These are phyloP conservation scores for Venturia aucupariae DNA, from an alignment of 2,329 filamentous ascomycete species.

Conservation along the genomic window DNA sequence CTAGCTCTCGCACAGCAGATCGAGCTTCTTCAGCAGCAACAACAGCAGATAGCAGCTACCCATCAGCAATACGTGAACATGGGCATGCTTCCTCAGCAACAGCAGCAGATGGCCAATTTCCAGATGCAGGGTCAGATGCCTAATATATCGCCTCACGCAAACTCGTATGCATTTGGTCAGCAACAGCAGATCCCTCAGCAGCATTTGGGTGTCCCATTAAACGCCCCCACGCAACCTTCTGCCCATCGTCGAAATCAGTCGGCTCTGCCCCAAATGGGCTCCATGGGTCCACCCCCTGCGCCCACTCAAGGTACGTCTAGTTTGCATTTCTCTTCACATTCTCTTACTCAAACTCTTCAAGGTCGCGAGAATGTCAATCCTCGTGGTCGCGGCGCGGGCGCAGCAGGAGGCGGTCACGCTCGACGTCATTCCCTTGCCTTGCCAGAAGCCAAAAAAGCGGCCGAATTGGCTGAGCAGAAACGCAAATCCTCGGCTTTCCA, in stretches of 20 bases:
- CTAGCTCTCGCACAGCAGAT: conserved; percentile 97
- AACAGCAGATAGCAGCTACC: conserved; percentile 92
- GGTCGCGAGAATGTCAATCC: conserved; percentile 58
- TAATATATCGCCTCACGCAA: conserved; percentile 63
- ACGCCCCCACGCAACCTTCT: conserved; percentile 64
- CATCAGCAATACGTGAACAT: conserved; percentile 98
- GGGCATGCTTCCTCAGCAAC: conserved; percentile 84
- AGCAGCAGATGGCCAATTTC: conserved; percentile 58
- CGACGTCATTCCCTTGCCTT: conserved; percentile 90
- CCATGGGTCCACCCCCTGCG: conserved; percentile 79
- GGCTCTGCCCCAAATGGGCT: conserved; percentile 78
- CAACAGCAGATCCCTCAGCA: conserved; percentile 60
- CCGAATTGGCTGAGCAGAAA: conserved; percentile 93
- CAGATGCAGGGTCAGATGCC: conserved; percentile 62
- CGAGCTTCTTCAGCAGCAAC: conserved; percentile 91
- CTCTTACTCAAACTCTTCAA: conserved; percentile 32
- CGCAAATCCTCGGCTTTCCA: conserved; percentile 89
- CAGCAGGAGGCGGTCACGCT: conserved; percentile 69
- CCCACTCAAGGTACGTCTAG: conserved; percentile 82
- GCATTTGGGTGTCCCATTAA: conserved; percentile 60
- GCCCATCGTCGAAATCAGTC: conserved; percentile 98
- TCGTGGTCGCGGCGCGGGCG: conserved; percentile 63
- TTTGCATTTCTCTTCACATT: conserved; percentile 42
- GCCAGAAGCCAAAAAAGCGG: conserved; percentile 94
- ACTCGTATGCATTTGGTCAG: conserved; percentile 80